Conservation (phyloP, 2,329 filamentous ascomycete species). For the Diatrype stigma region DNA sequence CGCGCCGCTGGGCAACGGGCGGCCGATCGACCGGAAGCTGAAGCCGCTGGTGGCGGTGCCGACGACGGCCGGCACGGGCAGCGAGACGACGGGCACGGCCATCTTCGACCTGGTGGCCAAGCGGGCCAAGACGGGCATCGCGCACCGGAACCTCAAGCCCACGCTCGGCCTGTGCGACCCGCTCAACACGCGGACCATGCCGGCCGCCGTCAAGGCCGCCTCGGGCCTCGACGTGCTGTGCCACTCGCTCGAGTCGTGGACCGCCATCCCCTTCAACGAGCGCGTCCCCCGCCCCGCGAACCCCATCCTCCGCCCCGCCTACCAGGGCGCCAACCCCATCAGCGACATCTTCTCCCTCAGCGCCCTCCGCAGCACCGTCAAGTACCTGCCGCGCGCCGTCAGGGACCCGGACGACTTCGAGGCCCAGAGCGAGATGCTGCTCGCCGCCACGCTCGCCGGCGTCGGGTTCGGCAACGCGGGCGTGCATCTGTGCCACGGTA, state of each 20-base stretch:
- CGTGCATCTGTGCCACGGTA: constrained; percentile 71
- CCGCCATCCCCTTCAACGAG: constrained; percentile 90
- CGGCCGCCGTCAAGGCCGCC: constrained; percentile 83
- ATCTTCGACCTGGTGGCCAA: constrained; percentile 94
- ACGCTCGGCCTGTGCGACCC: constrained; percentile 83
- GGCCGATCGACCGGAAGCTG: constrained; percentile 66
- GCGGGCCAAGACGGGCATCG: constrained; percentile 91
- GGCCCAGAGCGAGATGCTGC: constrained; percentile 91
- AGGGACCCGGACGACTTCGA: constrained; percentile 86
- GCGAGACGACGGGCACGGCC: constrained; percentile 94
- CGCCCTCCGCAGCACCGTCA: constrained; percentile 76
- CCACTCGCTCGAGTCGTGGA: constrained; percentile 95
- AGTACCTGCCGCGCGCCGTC: constrained; percentile 87
- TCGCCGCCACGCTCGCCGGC: constrained; percentile 88
- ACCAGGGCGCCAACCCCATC: constrained; percentile 96
- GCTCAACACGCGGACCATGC: constrained; percentile 94
- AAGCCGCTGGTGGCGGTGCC: constrained; percentile 78
- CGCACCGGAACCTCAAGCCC: constrained; percentile 91
- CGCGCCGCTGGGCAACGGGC: constrained; percentile 81
- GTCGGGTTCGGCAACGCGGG: constrained; percentile 98
- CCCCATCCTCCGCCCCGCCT: constrained; percentile 85
- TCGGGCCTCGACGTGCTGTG: constrained; percentile 94
- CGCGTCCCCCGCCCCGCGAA: constrained; percentile 80
- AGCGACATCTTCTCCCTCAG: constrained; percentile 94
- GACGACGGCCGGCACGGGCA: constrained; percentile 82